These are phyloP conservation scores for Pseudocercospora cruenta DNA, from an alignment of 2,329 filamentous ascomycete genomes.

Conservation along the genomic window DNA sequence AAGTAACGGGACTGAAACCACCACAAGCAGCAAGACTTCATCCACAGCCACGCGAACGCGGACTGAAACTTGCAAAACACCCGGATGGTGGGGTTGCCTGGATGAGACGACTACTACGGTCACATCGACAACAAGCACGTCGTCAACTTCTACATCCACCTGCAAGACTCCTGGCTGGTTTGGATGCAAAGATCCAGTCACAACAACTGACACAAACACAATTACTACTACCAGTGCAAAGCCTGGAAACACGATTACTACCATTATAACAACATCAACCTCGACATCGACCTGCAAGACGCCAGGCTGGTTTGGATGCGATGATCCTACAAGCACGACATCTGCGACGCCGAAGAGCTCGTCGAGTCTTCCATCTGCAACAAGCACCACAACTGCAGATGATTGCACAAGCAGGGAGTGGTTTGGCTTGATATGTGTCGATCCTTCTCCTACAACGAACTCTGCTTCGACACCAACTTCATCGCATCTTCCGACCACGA, in stretches of 20 bases:
- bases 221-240: slow-evolving; percentile 31
- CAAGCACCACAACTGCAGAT: slow-evolving; percentile 26
- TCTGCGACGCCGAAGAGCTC: slow-evolving; percentile 22
- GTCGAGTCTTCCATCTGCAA: slow-evolving; percentile 12
- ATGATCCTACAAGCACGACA: slow-evolving; percentile 55
- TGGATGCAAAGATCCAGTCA: slow-evolving; percentile 63
- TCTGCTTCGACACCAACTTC: slow-evolving; percentile 16
- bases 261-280: slow-evolving; percentile 56
- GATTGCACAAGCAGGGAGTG: slow-evolving; percentile 32
- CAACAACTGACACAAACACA: slow-evolving; percentile 40
- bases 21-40: slow-evolving; percentile 59
- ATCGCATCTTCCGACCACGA: slow-evolving; percentile 23
- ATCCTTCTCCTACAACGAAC: slow-evolving; percentile 29
- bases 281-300: slow-evolving; percentile 82
- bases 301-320: slow-evolving; percentile 88
- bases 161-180: slow-evolving; percentile 69
- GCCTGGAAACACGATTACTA: slow-evolving; percentile 28
- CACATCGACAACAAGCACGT: slow-evolving; percentile 40
- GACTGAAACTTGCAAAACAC: slow-evolving; percentile 86
- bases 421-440: slow-evolving; percentile 38
- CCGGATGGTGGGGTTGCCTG: slow-evolving; percentile 89
- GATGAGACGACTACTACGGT: slow-evolving; percentile 56
- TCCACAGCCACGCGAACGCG: slow-evolving; percentile 65
- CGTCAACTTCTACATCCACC: slow-evolving; percentile 51
- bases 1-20: slow-evolving; percentile 84